phyloP scores from a whole-genome alignment of 139 green algal genomes.

The Closterium sp. region DNA sequence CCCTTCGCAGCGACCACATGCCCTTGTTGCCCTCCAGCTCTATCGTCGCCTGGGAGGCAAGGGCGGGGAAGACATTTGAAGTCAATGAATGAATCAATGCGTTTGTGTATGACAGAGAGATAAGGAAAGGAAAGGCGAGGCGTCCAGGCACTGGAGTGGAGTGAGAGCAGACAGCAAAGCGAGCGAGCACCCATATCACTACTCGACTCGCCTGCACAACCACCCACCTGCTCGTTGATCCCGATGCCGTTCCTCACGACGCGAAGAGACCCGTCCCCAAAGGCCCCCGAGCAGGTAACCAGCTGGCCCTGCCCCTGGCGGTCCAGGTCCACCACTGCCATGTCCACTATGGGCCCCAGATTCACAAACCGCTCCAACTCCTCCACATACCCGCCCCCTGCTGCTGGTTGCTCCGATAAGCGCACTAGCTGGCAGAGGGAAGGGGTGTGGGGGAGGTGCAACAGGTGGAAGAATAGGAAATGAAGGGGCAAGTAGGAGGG shows the following conservation, averaged over 20 bases:
- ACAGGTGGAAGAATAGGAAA: conserved; percentile 48
- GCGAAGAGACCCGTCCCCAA: conserved; percentile 76
- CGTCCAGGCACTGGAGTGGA: too few species aligned
- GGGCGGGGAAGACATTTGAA: too few species aligned
- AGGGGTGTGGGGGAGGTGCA: background rate
- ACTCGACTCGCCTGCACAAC: too few species aligned
- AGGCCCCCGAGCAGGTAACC: conserved; percentile 82
- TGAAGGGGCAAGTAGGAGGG: background rate
- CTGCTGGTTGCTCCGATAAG: conserved; percentile 54
- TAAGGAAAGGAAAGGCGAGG: too few species aligned
- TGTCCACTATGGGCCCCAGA: conserved; percentile 93
- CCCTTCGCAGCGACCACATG: conserved; percentile 78
- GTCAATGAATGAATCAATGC: too few species aligned
- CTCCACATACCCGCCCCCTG: conserved; percentile 36
- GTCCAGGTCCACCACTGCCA: conserved; percentile 91
- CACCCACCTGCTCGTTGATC: conserved; percentile 81
- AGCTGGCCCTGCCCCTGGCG: conserved; percentile 92
- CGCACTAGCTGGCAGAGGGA: conserved; percentile 87
- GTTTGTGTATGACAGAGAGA: too few species aligned
- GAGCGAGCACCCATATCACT: too few species aligned
- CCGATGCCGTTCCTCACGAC: conserved; percentile 97
- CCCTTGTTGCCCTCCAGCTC: conserved; percentile 69
- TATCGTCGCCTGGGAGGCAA: conserved; percentile 32
- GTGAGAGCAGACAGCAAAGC: too few species aligned
- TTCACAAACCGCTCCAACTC: conserved; percentile 81